Base-by-base conservation (phyloP, 2,329 filamentous ascomycete species). In the Monosporascus ibericus region DNA sequence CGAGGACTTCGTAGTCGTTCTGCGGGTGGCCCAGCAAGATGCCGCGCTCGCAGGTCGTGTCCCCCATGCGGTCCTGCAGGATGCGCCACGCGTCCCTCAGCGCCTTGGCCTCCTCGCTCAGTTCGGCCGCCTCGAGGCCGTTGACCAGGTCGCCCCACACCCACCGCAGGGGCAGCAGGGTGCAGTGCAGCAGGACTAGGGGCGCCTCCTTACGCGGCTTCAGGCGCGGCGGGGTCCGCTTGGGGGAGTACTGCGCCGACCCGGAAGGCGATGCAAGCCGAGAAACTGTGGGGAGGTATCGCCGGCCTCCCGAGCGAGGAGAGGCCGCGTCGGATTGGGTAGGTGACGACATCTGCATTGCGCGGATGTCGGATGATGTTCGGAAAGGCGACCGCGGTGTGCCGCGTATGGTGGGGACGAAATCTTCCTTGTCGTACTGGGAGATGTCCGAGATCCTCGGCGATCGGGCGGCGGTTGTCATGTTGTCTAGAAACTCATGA, bases 1-100 rank as follows among this genome's bases (percentile, higher is more conserved):
- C 87, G 0, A 94, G 77, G 52, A 90, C 72, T 67, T 92, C 88
- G 62, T 88, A 92, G 65, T 92, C 88, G 52, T 86, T 86, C 59
- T 88, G 82, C 1, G 89, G 89, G 64, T 94, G 90, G 2, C 87
- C 82, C 7, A 94, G 77, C 44, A 94, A 73, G 36, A 94, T 78
- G 2, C 87, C 89, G 22, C 89, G 79, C 63, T 88, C 80, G 57
- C 88, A 77, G 11, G 91, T 82, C 0, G 87, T 89, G 48, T 90
- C 87, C 1, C 82, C 83, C 4, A 89, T 75, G 53, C 87, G 85
- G 50, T 88, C 84, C 58, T 85, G 82, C 2, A 92, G 72, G 53
- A 86, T 72, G 46, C 80, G 79, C 80, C 84, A 88, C 34, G 82
- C 81, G 56, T 84, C 80, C 25, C 76, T 79, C n/a, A 84, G 72